Percentiles rank a stretch among this genome's conserved stretches.
Evolutionary conservation across 129 eudicot genomes (phyloP).

Genomic region (Artemisia tridentata): DNA sequence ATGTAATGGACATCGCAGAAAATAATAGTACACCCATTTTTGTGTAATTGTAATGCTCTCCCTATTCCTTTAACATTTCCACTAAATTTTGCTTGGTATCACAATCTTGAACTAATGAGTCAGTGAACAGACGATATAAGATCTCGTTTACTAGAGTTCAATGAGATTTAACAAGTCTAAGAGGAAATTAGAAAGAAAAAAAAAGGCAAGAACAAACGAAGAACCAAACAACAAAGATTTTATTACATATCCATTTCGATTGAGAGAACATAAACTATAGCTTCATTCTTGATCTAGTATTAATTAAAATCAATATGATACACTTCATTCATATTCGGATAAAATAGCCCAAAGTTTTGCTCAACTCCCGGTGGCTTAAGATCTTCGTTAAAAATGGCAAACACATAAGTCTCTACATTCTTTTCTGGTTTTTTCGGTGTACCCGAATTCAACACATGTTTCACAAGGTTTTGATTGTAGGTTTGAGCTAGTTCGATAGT

Average conservation of each 20-base stretch:
- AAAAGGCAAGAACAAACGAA: too few species aligned
- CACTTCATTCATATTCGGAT: slow-evolving; percentile 38
- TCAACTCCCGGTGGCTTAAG: slow-evolving; percentile 39
- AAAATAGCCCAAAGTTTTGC: slow-evolving; percentile 44
- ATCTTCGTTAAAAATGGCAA: slow-evolving; percentile 43
- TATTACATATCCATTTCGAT: neutral
- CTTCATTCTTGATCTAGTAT: slow-evolving; percentile 3
- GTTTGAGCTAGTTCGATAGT: slow-evolving; percentile 20
- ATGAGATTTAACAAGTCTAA: too few species aligned
- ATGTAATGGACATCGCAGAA: too few species aligned
- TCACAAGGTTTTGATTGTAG: slow-evolving; percentile 34
- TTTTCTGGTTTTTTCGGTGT: slow-evolving; percentile 39
- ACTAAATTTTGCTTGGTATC: too few species aligned
- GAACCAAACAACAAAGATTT: too few species aligned
- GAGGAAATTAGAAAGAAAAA: too few species aligned
- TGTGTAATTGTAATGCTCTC: too few species aligned
- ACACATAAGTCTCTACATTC: slow-evolving; percentile 36
- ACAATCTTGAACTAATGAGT: too few species aligned
- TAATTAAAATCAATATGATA: slow-evolving; percentile 36
- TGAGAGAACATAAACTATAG: neutral
- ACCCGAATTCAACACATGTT: slow-evolving; percentile 29
- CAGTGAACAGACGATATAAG: too few species aligned
- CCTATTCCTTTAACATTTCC: too few species aligned
- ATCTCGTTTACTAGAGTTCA: too few species aligned
- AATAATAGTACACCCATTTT: too few species aligned